A percentile compares a stretch with the other conserved stretches of the same genome.
Conservation (phyloP, 106 monocot species). For the Alisma plantagoaquatica region DNA sequence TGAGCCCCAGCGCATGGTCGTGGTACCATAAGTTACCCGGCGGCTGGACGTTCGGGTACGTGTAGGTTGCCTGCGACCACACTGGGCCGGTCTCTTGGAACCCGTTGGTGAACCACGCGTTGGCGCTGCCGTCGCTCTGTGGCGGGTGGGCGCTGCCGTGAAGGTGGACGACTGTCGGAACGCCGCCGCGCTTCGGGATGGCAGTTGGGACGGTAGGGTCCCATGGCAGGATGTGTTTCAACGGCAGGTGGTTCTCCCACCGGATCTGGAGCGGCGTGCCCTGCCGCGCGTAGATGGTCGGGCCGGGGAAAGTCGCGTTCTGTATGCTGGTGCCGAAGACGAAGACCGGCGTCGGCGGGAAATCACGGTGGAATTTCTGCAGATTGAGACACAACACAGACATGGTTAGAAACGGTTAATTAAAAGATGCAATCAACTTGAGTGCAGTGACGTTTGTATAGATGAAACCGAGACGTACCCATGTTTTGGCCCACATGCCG, state of each 20-base stretch:
- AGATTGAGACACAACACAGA: not conserved
- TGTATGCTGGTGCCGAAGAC: not conserved
- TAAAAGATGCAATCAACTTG: not conserved
- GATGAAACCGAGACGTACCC: slow-evolving; percentile 1
- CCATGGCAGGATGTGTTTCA: slow-evolving; percentile 15
- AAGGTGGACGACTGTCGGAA: slow-evolving; percentile 19
- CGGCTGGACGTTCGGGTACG: slow-evolving; percentile 9
- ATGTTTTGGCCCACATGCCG: slow-evolving; percentile 10
- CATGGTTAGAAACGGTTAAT: not conserved
- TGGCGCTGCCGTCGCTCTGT: slow-evolving; percentile 9
- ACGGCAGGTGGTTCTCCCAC: slow-evolving; percentile 14
- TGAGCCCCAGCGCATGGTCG: slow-evolving; percentile 14
- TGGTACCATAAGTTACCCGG: slow-evolving; percentile 15
- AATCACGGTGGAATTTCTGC: slow-evolving; percentile 17
- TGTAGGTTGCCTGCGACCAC: slow-evolving; percentile 2
- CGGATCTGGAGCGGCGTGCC: not conserved
- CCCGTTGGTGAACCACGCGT: slow-evolving; percentile 16
- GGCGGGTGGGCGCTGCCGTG: slow-evolving; percentile 3
- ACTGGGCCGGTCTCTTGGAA: not conserved
- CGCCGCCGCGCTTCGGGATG: not conserved
- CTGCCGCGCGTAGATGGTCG: slow-evolving; percentile 8
- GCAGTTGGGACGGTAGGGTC: slow-evolving; percentile 14
- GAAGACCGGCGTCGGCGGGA: slow-evolving; percentile 12
- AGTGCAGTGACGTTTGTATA: not conserved
- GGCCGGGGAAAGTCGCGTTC: slow-evolving; percentile 10